These are phyloP conservation scores for Kuraishia borneana DNA, from an alignment of 805 yeast genomes.

Conservation along the genomic window DNA sequence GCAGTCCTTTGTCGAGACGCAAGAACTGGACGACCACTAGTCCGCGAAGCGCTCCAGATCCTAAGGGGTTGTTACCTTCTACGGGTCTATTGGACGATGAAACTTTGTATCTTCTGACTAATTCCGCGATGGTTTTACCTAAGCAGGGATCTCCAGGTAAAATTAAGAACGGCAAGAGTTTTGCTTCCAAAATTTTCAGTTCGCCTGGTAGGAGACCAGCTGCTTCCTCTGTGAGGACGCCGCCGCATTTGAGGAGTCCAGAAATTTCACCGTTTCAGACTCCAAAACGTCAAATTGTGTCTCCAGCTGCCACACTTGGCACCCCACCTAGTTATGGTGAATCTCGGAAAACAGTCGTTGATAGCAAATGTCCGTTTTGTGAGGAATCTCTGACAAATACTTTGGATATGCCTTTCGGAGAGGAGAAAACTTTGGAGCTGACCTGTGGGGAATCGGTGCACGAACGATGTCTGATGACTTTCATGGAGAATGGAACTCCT, in stretches of 20 bases:
- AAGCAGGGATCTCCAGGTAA: neutral
- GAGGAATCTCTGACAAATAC: slow-evolving; percentile 36
- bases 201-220: too few species aligned
- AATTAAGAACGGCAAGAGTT: neutral
- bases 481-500: slow-evolving; percentile 15
- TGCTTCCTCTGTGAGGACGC: too few species aligned
- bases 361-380: slow-evolving; percentile 32
- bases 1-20: too few species aligned
- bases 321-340: too few species aligned
- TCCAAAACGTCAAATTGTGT: too few species aligned
- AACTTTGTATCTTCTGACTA: slow-evolving; percentile 1
- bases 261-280: too few species aligned
- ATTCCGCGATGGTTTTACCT: neutral
- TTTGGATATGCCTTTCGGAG: slow-evolving; percentile 10
- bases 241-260: too few species aligned
- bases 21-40: too few species aligned
- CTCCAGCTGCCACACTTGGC: too few species aligned
- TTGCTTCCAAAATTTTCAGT: neutral
- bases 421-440: slow-evolving; percentile 30
- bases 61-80: too few species aligned
- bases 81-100: slow-evolving; percentile 2
- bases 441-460: slow-evolving; percentile 47
- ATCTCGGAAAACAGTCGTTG: too few species aligned
- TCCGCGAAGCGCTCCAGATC: too few species aligned
- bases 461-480: slow-evolving; percentile 41